Conservation (phyloP, 345 rosid species). For the Hibiscus mutabilis region DNA sequence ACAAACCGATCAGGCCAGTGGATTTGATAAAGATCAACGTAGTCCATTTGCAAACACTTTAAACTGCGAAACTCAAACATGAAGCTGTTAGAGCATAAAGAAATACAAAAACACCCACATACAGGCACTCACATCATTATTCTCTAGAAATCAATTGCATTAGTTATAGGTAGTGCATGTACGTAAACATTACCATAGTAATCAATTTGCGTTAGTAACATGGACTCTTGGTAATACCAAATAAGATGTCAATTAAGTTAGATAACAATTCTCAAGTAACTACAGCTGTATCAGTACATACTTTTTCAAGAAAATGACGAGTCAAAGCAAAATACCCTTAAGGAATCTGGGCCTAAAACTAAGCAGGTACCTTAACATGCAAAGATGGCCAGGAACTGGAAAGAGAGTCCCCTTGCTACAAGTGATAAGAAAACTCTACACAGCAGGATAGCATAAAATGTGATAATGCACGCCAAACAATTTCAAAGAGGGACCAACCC, state of each 20-base stretch:
- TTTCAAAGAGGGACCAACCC: neutral
- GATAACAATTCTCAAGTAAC: neutral
- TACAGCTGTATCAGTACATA: neutral
- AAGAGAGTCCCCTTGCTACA: neutral
- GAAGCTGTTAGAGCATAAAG: constrained; percentile 4
- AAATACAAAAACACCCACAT: neutral
- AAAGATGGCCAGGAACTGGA: neutral
- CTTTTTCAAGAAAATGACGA: neutral
- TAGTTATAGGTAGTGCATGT: neutral
- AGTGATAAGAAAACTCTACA: neutral
- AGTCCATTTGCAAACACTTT: constrained; percentile 37
- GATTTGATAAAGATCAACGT: constrained; percentile 58
- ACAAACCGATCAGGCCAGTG: constrained; percentile 81
- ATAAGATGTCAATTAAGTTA: neutral
- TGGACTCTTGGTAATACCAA: constrained; percentile 1
- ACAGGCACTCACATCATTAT: neutral
- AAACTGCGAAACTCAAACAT: constrained; percentile 31
- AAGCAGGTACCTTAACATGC: neutral
- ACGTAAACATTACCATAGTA: neutral
- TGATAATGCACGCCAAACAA: neutral
- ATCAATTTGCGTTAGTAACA: too few relatives aligned
- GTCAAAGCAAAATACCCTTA: neutral
- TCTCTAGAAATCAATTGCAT: neutral
- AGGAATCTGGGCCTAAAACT: neutral
- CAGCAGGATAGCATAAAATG: neutral